These are phyloP conservation scores for Prillingera fragicola DNA, from an alignment of 1,284 basidiomycete species.

Conservation along the genomic window DNA sequence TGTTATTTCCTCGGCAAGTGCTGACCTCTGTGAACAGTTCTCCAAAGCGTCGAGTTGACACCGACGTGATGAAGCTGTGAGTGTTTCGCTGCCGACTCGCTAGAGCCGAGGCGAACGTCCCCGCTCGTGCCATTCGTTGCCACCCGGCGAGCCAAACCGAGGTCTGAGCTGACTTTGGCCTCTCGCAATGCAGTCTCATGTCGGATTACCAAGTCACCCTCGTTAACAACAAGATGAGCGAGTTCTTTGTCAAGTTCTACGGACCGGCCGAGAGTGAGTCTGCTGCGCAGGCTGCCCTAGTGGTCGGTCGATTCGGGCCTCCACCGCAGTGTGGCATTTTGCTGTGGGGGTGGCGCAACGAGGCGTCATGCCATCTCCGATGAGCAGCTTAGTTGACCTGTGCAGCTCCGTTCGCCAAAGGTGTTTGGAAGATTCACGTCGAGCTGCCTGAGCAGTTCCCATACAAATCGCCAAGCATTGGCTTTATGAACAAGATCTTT, in stretches of 20 bases:
- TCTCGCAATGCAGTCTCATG: conserved; percentile 92
- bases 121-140: conserved; percentile 2
- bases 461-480: conserved; percentile 97
- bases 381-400: conserved; percentile 3
- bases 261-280: conserved; percentile 88
- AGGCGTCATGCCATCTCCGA: neutral
- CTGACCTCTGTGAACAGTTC: conserved; percentile 52
- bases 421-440: conserved; percentile 98
- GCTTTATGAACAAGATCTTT: conserved; percentile 99
- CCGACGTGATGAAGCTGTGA: conserved; percentile 98
- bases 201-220: conserved; percentile 95
- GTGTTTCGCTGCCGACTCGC: conserved; percentile 31
- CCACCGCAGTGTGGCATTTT: neutral
- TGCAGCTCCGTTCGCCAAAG: conserved; percentile 86
- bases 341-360: neutral
- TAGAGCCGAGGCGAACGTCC: neutral
- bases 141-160: conserved; percentile 2
- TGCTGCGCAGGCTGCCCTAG: neutral
- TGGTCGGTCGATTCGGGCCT: neutral
- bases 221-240: conserved; percentile 97
- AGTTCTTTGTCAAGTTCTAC: conserved; percentile 94
- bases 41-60: conserved; percentile 91
- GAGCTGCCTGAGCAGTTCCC: conserved; percentile 99
- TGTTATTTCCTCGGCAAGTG: neutral
- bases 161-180: neutral